phyloP scores from a whole-genome alignment of 345 rosid species.

The Barbarea vulgaris region DNA sequence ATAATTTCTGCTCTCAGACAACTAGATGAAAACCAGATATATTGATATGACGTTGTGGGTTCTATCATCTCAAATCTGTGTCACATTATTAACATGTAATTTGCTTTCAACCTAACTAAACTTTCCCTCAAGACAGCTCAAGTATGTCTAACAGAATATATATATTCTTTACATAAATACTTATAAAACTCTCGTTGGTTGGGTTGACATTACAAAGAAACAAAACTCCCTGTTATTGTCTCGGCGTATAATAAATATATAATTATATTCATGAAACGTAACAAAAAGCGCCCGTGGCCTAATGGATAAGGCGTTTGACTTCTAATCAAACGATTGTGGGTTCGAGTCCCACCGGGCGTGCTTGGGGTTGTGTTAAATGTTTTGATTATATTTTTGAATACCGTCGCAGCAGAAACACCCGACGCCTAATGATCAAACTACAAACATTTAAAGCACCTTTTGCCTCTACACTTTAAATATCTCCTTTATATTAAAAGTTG shows the following conservation, averaged over 20 bases:
- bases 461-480: not conserved
- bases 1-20: not conserved
- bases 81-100: not conserved
- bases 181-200: not conserved
- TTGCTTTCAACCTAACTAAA: not conserved
- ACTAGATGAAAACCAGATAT: not conserved
- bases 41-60: not conserved
- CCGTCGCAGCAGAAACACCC: not conserved
- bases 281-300: slow-evolving; percentile 53
- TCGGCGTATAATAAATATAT: too few species aligned
- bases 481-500: too few species aligned
- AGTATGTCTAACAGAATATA: not conserved
- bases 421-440: not conserved
- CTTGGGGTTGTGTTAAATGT: not conserved
- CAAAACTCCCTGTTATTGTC: not conserved
- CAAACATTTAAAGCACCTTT: not conserved
- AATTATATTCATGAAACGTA: accelerated
- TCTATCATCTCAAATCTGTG: not conserved
- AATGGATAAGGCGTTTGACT: slow-evolving; percentile 89
- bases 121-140: not conserved
- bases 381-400: not conserved
- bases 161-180: not conserved
- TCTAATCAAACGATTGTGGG: slow-evolving; percentile 92
- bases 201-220: not conserved
- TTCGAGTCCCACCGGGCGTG: slow-evolving; percentile 84